Evolutionary conservation across 306 rosid genomes (phyloP).

Genomic region (Quercus wislizeni): DNA sequence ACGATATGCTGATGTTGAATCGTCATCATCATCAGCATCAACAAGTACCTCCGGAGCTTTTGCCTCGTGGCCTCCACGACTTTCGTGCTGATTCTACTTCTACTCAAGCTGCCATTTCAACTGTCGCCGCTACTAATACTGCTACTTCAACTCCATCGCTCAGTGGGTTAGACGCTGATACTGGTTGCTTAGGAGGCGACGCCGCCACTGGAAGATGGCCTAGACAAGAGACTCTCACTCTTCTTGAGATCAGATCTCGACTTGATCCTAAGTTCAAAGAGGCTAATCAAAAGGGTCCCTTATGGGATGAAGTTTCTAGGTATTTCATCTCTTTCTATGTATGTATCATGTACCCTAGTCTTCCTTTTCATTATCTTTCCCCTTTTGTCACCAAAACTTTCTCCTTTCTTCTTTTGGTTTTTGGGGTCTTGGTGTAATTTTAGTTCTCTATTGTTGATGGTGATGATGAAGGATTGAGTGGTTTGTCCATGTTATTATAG

Average conservation of each 20-base stretch:
- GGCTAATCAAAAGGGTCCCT: conserved; percentile 94
- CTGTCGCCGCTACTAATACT: conserved; percentile 19
- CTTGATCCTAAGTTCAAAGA: conserved; percentile 94
- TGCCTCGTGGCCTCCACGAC: conserved; percentile 53
- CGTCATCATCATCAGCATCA: conserved; percentile 19
- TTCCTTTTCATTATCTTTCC: neutral
- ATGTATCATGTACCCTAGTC: neutral
- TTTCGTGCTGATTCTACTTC: conserved; percentile 50
- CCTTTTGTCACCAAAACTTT: neutral
- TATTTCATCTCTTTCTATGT: conserved; percentile 13
- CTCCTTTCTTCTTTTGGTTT: neutral
- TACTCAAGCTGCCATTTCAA: neutral
- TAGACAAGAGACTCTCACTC: conserved; percentile 94
- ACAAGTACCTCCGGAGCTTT: conserved; percentile 34
- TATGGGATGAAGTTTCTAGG: conserved; percentile 99
- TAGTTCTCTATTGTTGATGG: neutral
- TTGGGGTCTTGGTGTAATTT: neutral
- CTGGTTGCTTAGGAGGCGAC: conserved; percentile 47
- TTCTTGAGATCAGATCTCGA: conserved; percentile 93
- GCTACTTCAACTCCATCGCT: conserved; percentile 51
- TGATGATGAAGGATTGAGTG: neutral
- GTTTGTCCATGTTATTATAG: neutral
- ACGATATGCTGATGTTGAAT: conserved; percentile 72
- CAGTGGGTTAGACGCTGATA: conserved; percentile 60
- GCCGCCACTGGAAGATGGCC: conserved; percentile 84